phyloP scores from a whole-genome alignment of 495 filamentous ascomycete genomes.

The Daldinia grandis region DNA sequence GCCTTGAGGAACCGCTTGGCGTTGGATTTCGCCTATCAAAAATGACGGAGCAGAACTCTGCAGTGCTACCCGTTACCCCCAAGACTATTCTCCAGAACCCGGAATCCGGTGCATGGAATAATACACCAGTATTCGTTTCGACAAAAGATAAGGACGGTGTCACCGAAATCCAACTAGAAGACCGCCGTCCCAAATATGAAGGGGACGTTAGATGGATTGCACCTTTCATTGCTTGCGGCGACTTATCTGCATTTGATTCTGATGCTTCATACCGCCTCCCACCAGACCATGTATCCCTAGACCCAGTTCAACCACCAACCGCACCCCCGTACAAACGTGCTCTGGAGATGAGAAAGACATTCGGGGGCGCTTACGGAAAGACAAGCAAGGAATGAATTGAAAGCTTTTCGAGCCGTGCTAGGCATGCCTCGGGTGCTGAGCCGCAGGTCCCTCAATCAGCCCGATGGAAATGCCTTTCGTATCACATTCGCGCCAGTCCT shows the following conservation, averaged over 20 bases:
- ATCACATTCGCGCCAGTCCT: conserved; percentile 49
- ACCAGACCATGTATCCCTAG: conserved; percentile 74
- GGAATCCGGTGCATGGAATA: conserved; percentile 54
- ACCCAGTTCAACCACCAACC: conserved; percentile 95
- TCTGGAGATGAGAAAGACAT: conserved; percentile 79
- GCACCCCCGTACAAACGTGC: conserved; percentile 94
- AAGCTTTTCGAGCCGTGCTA: not conserved
- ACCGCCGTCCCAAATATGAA: conserved; percentile 53
- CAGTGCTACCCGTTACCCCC: conserved; percentile 51
- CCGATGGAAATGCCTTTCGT: conserved; percentile 33
- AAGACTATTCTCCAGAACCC: conserved; percentile 50
- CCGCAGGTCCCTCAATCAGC: conserved; percentile 39
- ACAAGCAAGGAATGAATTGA: conserved; percentile 52
- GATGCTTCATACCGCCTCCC: conserved; percentile 93
- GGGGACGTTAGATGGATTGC: conserved; percentile 78
- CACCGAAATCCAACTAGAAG: conserved; percentile 63
- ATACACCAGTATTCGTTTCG: conserved; percentile 18
- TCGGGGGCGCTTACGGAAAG: conserved; percentile 84
- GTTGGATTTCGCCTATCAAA: conserved; percentile 61
- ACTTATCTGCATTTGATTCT: conserved; percentile 91
- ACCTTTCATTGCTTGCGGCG: conserved; percentile 94
- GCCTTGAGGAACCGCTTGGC: conserved; percentile 71
- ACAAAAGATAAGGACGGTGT: conserved; percentile 65
- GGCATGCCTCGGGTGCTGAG: conserved; percentile 14
- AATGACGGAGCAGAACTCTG: conserved; percentile 50